Evolutionary conservation across 371 early-diverging fungal genomes (phyloP).

Genomic region (Syncephalastrum racemosum): DNA sequence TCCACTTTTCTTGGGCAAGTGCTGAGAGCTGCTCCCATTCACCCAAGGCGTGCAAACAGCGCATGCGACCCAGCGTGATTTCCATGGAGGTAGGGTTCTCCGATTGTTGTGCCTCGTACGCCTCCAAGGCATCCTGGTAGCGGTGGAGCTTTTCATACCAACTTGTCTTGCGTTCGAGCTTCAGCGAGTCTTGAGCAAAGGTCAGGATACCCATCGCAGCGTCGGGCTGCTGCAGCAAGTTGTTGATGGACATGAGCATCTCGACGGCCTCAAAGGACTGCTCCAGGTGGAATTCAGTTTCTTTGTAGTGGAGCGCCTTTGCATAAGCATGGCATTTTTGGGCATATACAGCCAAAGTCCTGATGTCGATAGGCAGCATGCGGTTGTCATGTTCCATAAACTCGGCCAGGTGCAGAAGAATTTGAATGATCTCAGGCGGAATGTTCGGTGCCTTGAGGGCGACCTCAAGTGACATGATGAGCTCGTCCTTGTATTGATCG

Average conservation of each 20-base stretch:
- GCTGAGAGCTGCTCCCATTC: slow-evolving; percentile 91
- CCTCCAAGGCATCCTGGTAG: slow-evolving; percentile 94
- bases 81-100: slow-evolving; percentile 78
- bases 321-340: slow-evolving; percentile 95
- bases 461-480: slow-evolving; percentile 82
- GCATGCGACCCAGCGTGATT: slow-evolving; percentile 85
- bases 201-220: slow-evolving; percentile 94
- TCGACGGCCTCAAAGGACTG: slow-evolving; percentile 88
- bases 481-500: slow-evolving; percentile 90
- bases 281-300: slow-evolving; percentile 90
- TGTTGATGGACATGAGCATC: slow-evolving; percentile 93
- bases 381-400: slow-evolving; percentile 99
- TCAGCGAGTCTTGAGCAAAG: slow-evolving; percentile 85
- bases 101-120: slow-evolving; percentile 81
- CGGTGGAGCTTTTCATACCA: slow-evolving; percentile 95
- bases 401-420: slow-evolving; percentile 92
- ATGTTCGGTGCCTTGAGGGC: slow-evolving; percentile 85
- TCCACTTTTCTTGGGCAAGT: slow-evolving; percentile 87
- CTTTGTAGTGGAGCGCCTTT: slow-evolving; percentile 96
- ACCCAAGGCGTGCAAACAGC: slow-evolving; percentile 90
- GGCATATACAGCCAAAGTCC: slow-evolving; percentile 88
- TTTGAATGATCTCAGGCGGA: slow-evolving; percentile 92
- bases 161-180: slow-evolving; percentile 83
- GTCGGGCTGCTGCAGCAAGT: slow-evolving; percentile 94
- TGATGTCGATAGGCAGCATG: slow-evolving; percentile 90